Percentiles rank a stretch among this genome's conserved stretches.
phyloP scores from a whole-genome alignment of 805 yeast genomes.

The Zygosaccharomyces siamensis region DNA sequence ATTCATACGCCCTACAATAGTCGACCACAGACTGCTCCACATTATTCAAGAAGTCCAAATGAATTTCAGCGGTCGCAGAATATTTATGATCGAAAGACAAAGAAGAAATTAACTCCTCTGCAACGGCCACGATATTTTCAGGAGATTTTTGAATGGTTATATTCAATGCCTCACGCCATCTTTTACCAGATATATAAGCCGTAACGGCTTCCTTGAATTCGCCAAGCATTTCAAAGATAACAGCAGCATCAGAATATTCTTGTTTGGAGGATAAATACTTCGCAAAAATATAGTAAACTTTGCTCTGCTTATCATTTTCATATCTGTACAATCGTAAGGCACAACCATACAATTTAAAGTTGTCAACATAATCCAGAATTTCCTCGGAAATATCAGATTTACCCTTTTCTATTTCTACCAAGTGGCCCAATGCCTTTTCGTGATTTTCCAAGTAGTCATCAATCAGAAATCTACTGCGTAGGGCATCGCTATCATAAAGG shows the following conservation, averaged over 20 bases:
- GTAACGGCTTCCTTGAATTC: slow-evolving; percentile 58
- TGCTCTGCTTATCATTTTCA: slow-evolving; percentile 48
- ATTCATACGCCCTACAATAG: slow-evolving; percentile 70
- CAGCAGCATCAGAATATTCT: slow-evolving; percentile 68
- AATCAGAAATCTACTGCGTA: slow-evolving; percentile 67
- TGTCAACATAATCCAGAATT: slow-evolving; percentile 58
- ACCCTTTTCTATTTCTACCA: slow-evolving; percentile 44
- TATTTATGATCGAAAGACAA: slow-evolving; percentile 68
- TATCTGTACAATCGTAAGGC: slow-evolving; percentile 64
- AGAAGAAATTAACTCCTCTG: slow-evolving; percentile 55
- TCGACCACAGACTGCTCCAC: slow-evolving; percentile 57
- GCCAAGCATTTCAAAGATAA: slow-evolving; percentile 66
- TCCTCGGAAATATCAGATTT: slow-evolving; percentile 32
- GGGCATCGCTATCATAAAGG: slow-evolving; percentile 59
- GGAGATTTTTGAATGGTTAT: slow-evolving; percentile 44
- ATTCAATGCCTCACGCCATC: slow-evolving; percentile 81
- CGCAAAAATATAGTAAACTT: slow-evolving; percentile 60
- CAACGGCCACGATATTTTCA: slow-evolving; percentile 42
- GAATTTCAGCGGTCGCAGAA: slow-evolving; percentile 75
- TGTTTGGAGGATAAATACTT: slow-evolving; percentile 50
- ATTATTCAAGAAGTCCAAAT: slow-evolving; percentile 55
- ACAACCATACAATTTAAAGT: slow-evolving; percentile 61
- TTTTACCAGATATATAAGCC: slow-evolving; percentile 61
- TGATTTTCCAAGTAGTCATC: slow-evolving; percentile 70
- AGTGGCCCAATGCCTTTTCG: slow-evolving; percentile 63